phyloP scores from a whole-genome alignment of 1,284 basidiomycete species.

The Cutaneotrichosporon daszewskae region DNA sequence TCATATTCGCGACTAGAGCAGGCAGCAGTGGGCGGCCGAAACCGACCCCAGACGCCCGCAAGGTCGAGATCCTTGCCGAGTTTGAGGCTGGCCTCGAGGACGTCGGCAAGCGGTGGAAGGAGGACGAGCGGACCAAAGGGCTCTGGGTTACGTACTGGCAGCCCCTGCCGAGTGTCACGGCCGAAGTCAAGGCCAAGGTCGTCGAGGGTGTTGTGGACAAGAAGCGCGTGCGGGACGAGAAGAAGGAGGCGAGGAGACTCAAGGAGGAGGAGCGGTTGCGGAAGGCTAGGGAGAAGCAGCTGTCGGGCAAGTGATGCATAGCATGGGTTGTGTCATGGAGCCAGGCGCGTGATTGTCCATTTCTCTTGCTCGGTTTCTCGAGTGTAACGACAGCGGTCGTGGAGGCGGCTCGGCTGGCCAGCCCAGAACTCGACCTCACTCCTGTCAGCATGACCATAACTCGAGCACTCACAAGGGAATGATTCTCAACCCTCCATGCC shows the following conservation, averaged over 20 bases:
- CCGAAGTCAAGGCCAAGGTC: conserved; percentile 66
- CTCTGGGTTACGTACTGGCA: conserved; percentile 66
- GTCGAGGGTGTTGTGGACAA: conserved; percentile 68
- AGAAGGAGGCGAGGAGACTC: conserved; percentile 25
- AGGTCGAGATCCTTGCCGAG: conserved; percentile 52
- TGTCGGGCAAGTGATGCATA: no score
- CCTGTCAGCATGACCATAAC: conserved; percentile 1
- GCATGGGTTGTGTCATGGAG: conserved; percentile 1
- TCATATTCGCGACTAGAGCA: conserved; percentile 36
- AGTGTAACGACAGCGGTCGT: conserved; percentile 58
- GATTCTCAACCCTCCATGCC: conserved; percentile 95
- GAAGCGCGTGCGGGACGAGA: conserved; percentile 19
- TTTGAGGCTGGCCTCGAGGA: conserved; percentile 69
- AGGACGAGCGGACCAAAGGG: conserved; percentile 67
- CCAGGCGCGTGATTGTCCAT: neutral
- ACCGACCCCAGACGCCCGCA: conserved; percentile 7
- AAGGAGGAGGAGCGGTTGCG: conserved; percentile 87
- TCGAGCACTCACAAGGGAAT: conserved; percentile 66
- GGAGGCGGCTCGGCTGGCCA: conserved; percentile 82
- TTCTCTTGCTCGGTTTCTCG: neutral
- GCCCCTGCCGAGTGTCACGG: conserved; percentile 73
- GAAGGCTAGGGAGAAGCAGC: conserved; percentile 68
- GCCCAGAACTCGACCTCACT: conserved; percentile 88
- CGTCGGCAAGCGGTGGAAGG: conserved; percentile 78
- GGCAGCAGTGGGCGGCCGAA: conserved; percentile 9